Conservation (phyloP, 768 basidiomycete species). For the Auricularia sp. region DNA sequence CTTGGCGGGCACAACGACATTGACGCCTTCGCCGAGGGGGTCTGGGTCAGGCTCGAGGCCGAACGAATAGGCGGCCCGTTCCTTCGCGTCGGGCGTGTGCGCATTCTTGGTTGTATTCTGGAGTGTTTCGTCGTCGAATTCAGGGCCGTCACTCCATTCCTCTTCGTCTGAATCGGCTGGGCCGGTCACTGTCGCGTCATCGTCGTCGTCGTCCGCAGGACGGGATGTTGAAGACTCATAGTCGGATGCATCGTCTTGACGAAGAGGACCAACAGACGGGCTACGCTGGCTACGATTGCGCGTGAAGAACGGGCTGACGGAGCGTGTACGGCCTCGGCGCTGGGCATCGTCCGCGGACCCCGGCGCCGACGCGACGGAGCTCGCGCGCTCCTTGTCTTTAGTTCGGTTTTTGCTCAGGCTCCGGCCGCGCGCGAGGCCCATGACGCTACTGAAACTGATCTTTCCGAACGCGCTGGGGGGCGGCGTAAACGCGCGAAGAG, state of each 20-base stretch:
- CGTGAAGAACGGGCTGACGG: background rate
- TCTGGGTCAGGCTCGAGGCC: constrained; percentile 34
- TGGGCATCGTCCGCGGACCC: background rate
- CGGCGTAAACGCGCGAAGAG: constrained; percentile 20
- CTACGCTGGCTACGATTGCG: background rate
- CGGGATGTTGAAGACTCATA: background rate
- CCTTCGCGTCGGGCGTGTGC: background rate
- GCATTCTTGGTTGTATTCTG: constrained; percentile 58
- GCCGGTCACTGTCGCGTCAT: background rate
- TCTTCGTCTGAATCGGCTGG: background rate
- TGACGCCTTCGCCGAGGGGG: constrained; percentile 86
- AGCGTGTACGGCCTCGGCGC: background rate
- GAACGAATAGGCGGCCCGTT: background rate
- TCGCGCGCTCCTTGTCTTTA: constrained; percentile 28
- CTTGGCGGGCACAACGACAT: constrained; percentile 65
- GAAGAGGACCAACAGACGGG: background rate
- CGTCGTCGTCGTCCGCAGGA: background rate
- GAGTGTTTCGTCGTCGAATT: constrained; percentile 38
- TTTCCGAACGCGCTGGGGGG: constrained; percentile 44
- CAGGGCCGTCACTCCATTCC: background rate
- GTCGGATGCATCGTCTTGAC: background rate
- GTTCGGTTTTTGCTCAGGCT: constrained; percentile 43
- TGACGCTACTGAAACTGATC: constrained; percentile 58
- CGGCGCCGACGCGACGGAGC: constrained; percentile 7
- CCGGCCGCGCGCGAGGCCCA: constrained; percentile 58